Evolutionary conservation across 2,329 filamentous ascomycete species (phyloP), one percentile per base, ranked within the genome.

Genomic region (Arthrobotrys pseudoclavata): DNA sequence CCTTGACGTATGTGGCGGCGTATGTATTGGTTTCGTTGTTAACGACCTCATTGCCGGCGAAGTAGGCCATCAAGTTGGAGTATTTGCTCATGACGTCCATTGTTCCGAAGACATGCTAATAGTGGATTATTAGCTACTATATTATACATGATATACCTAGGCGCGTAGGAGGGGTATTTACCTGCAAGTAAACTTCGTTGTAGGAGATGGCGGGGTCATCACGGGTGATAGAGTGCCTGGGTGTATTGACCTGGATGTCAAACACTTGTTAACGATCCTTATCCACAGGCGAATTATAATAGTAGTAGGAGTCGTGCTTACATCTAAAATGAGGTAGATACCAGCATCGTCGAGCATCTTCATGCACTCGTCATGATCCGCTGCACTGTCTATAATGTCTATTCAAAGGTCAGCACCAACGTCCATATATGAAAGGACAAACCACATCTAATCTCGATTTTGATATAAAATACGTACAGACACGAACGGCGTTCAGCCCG

Each of bases 311-410:
- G 53, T 13, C n/a, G 88, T 95, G 89, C 97, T 97, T 86, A 96
- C 92, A 82, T 97, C 94, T 63, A 97, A 87, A 42, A 96, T 92
- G 66, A 97, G 89, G 87, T 97, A 97, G 86, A 97, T 97, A 82
- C 92, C 92, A 79, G 93, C 94, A 82, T 92, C 91, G 64, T 89
- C 90, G 78, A 97, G 87, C 53, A 88, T 87, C 77, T 87, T 86
- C 94, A 97, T 97, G 87, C 94, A 97, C 79, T 89, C 88, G 82
- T 94, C 90, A 85, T 97, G 94, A 84, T 91, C 85, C 81, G 87
- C 86, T 62, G 90, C 90, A 88, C 97, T 97, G 87, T 97, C 94
- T 80, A 96, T 90, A 15, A 91, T 93, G 88, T 97, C 81, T 81
- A 42, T 40, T n/a, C 4, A 47, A 48, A 62, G 7, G 15, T 81